Base-by-base conservation (phyloP, 768 basidiomycete genomes). In the Saitozyma podzolica region DNA sequence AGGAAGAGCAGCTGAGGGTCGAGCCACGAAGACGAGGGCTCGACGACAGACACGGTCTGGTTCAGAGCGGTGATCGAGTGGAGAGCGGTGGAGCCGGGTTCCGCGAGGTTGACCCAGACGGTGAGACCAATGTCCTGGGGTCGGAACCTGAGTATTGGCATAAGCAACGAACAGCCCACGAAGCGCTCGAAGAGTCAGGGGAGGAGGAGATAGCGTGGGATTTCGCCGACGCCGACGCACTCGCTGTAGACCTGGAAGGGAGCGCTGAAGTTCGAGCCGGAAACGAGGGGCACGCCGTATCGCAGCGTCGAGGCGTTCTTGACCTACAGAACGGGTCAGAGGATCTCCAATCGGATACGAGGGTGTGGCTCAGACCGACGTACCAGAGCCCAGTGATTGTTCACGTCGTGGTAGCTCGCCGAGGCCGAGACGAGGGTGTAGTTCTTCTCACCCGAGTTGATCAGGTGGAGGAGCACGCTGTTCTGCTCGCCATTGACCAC, bases 1-100 rank as follows among this genome's bases (percentile, higher is more conserved):
- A 80, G 68, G 70, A 80, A 75, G 57, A 80, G 65, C 17, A 80
- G 66, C 40, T 71, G 62, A 9, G 78, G 64, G 67, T 82, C 81
- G 62, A 80, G 77, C 76, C 77, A 78, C 20, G 69, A 67, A 2
- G 64, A 54, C n/a, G 64, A 51, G n/a, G 75, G 77, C 66, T 81
- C 80, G 19, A 77, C 72, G 47, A 82, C 71, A n/a, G 73, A 70
- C 54, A 80, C 78, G 17, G 77, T 79, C 40, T 76, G 77, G 68
- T 81, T 81, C 61, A 74, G 72, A 0, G 79, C 81, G n/a, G 77
- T 77, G 20, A 75, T 48, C 45, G 64, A 66, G 58, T 73, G 69
- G 9, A 75, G 57, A 41, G 56, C 40, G n/a, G 66, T 64, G 16
- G 65, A 56, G 6, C 65, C 58, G 2, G 40, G 13, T 40, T 72